Evolutionary conservation across 306 rosid species (phyloP).

Genomic region (Cercis canadensis): DNA sequence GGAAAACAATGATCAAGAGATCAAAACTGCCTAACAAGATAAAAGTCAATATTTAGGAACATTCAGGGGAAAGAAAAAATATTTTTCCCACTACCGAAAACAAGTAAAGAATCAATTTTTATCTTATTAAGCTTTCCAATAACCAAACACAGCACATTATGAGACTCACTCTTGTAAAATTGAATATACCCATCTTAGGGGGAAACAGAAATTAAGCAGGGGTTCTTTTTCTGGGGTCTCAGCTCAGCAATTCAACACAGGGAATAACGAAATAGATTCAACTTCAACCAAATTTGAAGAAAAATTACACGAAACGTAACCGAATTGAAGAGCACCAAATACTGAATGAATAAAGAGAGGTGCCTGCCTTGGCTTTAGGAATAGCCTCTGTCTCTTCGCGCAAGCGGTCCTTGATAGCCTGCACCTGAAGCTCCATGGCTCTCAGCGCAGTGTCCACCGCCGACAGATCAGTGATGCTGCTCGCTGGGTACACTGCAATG

Average conservation of each 20-base stretch:
- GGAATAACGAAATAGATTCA: too few relatives aligned
- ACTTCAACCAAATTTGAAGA: too few relatives aligned
- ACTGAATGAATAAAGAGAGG: too few relatives aligned
- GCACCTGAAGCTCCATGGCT: conserved; percentile 88
- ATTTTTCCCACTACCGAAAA: not conserved
- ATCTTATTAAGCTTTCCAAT: not conserved
- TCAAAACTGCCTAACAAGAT: not conserved
- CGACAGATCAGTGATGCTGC: conserved; percentile 73
- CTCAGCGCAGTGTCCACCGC: conserved; percentile 73
- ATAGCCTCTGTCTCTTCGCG: conserved; percentile 79
- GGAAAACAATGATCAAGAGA: not conserved
- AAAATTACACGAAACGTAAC: too few relatives aligned
- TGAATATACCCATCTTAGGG: not conserved
- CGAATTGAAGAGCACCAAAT: too few relatives aligned
- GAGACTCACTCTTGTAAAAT: conserved; percentile 9
- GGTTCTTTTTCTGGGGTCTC: conserved; percentile 49
- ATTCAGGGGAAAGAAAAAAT: not conserved
- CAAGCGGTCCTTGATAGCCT: conserved; percentile 77
- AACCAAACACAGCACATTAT: not conserved
- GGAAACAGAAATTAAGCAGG: conserved; percentile 12
- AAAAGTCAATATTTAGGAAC: not conserved
- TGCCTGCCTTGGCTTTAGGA: too few relatives aligned
- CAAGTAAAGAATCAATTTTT: not conserved
- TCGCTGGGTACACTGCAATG: conserved; percentile 75
- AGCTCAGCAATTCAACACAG: not conserved